phyloP scores from a whole-genome alignment of 495 filamentous ascomycete genomes.

The Penicillium parvum region DNA sequence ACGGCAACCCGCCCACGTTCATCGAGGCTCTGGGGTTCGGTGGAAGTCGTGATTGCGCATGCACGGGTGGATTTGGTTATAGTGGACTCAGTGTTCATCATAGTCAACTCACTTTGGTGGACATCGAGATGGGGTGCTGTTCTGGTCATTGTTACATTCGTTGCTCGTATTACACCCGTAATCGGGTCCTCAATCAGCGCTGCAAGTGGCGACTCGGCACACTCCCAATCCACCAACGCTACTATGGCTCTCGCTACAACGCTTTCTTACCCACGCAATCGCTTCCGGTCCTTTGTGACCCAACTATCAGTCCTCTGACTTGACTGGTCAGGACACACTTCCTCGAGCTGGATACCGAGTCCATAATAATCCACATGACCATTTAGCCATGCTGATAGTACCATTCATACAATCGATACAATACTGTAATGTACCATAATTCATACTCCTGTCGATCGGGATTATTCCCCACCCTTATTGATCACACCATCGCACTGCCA shows the following conservation, averaged over 20 bases:
- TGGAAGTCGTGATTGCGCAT: conserved; percentile 2
- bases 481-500: conserved; percentile 43
- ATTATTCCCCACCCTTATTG: conserved; percentile 2
- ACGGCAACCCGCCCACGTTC: conserved; percentile 3
- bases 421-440: conserved; percentile 1
- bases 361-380: neutral
- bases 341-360: conserved; percentile 2
- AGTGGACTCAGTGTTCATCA: neutral
- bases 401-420: neutral
- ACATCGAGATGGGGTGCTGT: no score
- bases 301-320: neutral
- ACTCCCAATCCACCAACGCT: no score
- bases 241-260: no score
- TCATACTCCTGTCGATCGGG: neutral
- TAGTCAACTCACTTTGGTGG: neutral
- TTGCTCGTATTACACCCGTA: neutral
- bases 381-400: conserved; percentile 1
- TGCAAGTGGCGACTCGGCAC: conserved; percentile 9
- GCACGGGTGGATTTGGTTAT: neutral
- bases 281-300: no score
- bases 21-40: conserved; percentile 16
- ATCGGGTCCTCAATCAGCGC: neutral
- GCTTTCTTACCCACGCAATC: no score
- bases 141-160: neutral
- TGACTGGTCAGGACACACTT: neutral